These are phyloP conservation scores for Lignosus rhinocerotis DNA, from an alignment of 1,284 basidiomycete genomes.

Conservation along the genomic window DNA sequence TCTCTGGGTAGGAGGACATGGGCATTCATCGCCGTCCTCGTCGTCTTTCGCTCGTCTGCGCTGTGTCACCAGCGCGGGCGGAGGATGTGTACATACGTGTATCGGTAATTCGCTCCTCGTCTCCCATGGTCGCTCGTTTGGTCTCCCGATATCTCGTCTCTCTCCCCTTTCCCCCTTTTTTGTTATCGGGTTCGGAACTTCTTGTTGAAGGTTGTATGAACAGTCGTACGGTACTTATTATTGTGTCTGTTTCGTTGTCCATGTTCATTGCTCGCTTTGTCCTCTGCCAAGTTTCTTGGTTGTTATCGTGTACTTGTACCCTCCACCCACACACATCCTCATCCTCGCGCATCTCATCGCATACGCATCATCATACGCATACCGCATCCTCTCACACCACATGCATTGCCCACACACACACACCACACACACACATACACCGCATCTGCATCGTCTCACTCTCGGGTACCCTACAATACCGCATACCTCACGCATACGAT, in stretches of 20 bases:
- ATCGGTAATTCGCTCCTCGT: constrained; percentile 19
- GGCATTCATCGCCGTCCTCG: not conserved
- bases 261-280: constrained; percentile 13
- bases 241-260: constrained; percentile 14
- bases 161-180: not conserved
- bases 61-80: not conserved
- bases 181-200: constrained; percentile 3
- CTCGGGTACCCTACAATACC: constrained; percentile 5
- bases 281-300: constrained; percentile 13
- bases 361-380: constrained; percentile 1
- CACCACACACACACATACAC: not conserved
- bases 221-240: constrained; percentile 15
- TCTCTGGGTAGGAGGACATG: constrained; percentile 3
- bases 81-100: constrained; percentile 24
- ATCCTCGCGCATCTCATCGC: constrained; percentile 8
- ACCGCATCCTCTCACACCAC: not conserved
- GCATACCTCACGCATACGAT: constrained; percentile 13
- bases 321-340: not conserved
- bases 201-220: constrained; percentile 19
- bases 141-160: constrained; percentile 1
- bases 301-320: constrained; percentile 17
- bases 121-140: constrained; percentile 20
- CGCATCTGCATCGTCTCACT: constrained; percentile 1
- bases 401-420: not conserved
- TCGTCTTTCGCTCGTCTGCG: not conserved